Percentiles rank a stretch among this genome's conserved stretches.
Evolutionary conservation across 2,329 filamentous ascomycete genomes (phyloP).

Genomic region (Mycosphaerella sp.): DNA sequence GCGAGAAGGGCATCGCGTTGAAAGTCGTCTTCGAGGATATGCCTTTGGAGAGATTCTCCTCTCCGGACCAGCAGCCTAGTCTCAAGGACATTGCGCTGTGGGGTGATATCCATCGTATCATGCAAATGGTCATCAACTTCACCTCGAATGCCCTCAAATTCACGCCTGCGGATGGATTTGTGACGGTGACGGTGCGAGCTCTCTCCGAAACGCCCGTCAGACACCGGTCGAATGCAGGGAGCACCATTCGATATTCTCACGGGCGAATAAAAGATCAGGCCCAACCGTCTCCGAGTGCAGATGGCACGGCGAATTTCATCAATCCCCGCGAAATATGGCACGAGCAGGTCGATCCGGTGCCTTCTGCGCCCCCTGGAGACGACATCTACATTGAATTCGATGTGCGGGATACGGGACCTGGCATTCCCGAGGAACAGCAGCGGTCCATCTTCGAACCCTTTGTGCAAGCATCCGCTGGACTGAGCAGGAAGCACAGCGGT

Average conservation of each 20-base stretch:
- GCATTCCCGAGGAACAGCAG: constrained; percentile 71
- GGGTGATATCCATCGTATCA: constrained; percentile 82
- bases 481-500: constrained; percentile 88
- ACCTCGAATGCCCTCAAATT: constrained; percentile 92
- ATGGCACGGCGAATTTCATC: constrained; percentile 18
- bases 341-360: constrained; percentile 12
- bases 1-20: constrained; percentile 71
- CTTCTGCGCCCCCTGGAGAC: constrained; percentile 51
- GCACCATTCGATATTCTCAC: background rate
- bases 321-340: constrained; percentile 14
- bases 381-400: constrained; percentile 76
- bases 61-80: constrained; percentile 36
- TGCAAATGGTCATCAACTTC: constrained; percentile 87
- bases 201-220: constrained; percentile 46
- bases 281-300: background rate
- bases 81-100: constrained; percentile 80
- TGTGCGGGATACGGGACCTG: constrained; percentile 80
- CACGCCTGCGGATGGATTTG: constrained; percentile 67
- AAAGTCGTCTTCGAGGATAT: constrained; percentile 59
- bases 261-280: background rate
- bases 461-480: constrained; percentile 77
- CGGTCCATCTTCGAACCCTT: constrained; percentile 88
- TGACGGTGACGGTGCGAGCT: constrained; percentile 70
- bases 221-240: constrained; percentile 2
- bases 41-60: constrained; percentile 3